Conservation (phyloP, 1,284 basidiomycete species). For the Earliella scabrosa region DNA sequence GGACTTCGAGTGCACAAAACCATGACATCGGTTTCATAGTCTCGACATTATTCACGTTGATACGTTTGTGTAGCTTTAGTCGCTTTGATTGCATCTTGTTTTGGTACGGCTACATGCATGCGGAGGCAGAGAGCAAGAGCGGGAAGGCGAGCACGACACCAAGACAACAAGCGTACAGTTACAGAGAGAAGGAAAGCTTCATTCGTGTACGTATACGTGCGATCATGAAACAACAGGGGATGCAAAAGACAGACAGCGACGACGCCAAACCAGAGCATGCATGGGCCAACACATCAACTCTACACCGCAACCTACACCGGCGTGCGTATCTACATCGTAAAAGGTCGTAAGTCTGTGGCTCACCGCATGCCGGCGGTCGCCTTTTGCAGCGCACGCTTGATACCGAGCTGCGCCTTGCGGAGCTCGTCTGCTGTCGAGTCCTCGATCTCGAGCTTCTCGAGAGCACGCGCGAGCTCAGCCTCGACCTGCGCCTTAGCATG, state of each 20-base stretch:
- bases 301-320: slow-evolving; percentile 21
- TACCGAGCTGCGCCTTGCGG: slow-evolving; percentile 89
- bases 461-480: slow-evolving; percentile 92
- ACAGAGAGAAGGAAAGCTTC: slow-evolving; percentile 20
- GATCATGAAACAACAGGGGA: slow-evolving; percentile 25
- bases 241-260: slow-evolving; percentile 23
- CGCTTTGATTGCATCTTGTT: neutral
- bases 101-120: neutral
- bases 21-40: slow-evolving; percentile 23
- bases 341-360: slow-evolving; percentile 10
- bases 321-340: slow-evolving; percentile 15
- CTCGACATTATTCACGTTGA: neutral
- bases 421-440: slow-evolving; percentile 91
- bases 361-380: slow-evolving; percentile 85
- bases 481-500: slow-evolving; percentile 93
- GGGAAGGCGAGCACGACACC: slow-evolving; percentile 5
- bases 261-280: slow-evolving; percentile 21
- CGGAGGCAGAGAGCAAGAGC: neutral
- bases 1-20: slow-evolving; percentile 80
- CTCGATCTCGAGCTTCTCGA: slow-evolving; percentile 97
- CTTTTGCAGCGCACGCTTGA: slow-evolving; percentile 97
- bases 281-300: slow-evolving; percentile 1
- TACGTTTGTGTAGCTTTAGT: slow-evolving; percentile 2
- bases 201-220: slow-evolving; percentile 26
- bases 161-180: slow-evolving; percentile 14